Percentiles rank a stretch among this genome's conserved stretches.
These are phyloP conservation scores for Beauveria brongniartii DNA, from an alignment of 2,329 filamentous ascomycete genomes.

Conservation along the genomic window DNA sequence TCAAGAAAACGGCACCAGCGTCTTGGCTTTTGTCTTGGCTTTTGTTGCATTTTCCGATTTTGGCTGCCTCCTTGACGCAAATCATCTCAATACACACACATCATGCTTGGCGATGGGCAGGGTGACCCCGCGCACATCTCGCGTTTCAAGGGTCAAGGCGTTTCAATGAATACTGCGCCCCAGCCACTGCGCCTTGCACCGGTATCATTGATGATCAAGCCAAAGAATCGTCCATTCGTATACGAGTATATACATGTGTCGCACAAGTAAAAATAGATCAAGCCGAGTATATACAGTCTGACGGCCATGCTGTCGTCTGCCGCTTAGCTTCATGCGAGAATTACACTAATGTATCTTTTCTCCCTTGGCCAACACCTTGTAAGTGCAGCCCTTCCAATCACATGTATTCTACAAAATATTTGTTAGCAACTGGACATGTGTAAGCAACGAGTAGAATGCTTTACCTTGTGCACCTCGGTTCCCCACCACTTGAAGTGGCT, in stretches of 20 bases:
- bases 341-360: neutral
- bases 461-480: slow-evolving; percentile 18
- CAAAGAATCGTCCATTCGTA: neutral
- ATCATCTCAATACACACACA: neutral
- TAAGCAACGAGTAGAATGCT: neutral
- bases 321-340: neutral
- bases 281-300: neutral
- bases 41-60: neutral
- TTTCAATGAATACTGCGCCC: neutral
- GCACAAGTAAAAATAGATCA: neutral
- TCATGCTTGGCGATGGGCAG: neutral
- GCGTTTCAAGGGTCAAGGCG: slow-evolving; percentile 3
- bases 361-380: slow-evolving; percentile 9
- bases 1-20: neutral
- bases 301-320: neutral
- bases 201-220: neutral
- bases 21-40: slow-evolving; percentile 4
- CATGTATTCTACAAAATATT: slow-evolving; percentile 14
- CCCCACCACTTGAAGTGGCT: slow-evolving; percentile 24
- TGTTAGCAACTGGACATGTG: neutral
- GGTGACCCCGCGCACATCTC: neutral
- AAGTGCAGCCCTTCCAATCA: slow-evolving; percentile 18
- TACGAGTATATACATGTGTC: neutral
- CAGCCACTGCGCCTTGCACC: neutral
- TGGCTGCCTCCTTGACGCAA: neutral